Percentiles rank a stretch among this genome's conserved stretches.
phyloP scores from a whole-genome alignment of 129 eudicot species.

The Ambrosia trifida region DNA sequence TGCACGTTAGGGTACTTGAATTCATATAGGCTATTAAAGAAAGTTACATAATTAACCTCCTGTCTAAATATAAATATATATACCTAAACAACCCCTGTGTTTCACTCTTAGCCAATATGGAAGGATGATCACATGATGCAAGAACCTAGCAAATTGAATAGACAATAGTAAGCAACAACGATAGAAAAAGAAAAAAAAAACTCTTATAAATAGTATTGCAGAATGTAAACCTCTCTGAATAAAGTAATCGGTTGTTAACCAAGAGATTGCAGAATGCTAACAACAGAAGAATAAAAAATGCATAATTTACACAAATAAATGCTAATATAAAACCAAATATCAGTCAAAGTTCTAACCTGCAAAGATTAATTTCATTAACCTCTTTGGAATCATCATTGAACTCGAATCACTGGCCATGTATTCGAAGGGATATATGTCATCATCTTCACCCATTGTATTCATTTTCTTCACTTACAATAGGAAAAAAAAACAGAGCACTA shows the following conservation, averaged over 20 bases:
- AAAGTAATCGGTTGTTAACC: constrained; percentile 96
- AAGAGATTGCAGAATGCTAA: constrained; percentile 97
- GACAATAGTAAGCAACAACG: constrained; percentile 10
- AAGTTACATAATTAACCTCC: neutral
- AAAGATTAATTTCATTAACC: no score
- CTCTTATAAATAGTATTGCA: neutral
- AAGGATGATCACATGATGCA: constrained; percentile 94
- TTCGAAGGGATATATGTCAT: no score
- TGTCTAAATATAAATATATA: constrained; percentile 9
- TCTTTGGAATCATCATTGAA: no score
- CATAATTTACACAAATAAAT: no score
- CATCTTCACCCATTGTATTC: no score
- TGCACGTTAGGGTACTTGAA: neutral
- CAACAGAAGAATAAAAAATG: no score
- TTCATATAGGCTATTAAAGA: neutral
- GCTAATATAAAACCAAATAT: no score
- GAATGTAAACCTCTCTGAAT: constrained; percentile 74
- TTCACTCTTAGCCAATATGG: constrained; percentile 86
- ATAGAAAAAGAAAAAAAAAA: neutral
- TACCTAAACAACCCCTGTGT: constrained; percentile 97
- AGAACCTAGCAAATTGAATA: constrained; percentile 62
- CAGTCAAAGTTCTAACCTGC: no score
- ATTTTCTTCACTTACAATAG: no score
- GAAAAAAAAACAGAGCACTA: no score
- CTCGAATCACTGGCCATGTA: no score